Percentiles rank a stretch among this genome's conserved stretches.
Evolutionary conservation across 345 rosid species (phyloP).

Genomic region (Hypericum perforatum): DNA sequence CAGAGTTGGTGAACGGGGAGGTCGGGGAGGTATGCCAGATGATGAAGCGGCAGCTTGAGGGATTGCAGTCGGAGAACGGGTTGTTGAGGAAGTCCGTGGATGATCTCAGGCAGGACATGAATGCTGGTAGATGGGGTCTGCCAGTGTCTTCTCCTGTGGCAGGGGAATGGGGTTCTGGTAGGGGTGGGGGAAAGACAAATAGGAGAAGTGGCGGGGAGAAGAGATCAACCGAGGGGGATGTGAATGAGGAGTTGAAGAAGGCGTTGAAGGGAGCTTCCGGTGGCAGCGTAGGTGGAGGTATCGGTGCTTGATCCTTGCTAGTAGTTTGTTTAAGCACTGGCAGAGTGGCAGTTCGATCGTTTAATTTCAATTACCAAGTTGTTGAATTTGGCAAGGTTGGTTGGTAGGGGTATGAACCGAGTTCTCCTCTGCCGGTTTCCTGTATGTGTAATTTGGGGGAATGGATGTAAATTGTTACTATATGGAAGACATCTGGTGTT

Average conservation of each 20-base stretch:
- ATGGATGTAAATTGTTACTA: too few species aligned
- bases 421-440: too few species aligned
- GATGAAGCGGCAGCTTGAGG: conserved; percentile 55
- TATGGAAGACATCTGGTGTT: too few species aligned
- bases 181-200: conserved; percentile 19
- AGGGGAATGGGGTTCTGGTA: conserved; percentile 29
- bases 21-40: conserved; percentile 41
- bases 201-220: conserved; percentile 35
- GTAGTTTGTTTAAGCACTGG: too few species aligned
- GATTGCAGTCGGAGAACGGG: conserved; percentile 56
- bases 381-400: too few species aligned
- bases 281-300: background rate
- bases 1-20: conserved; percentile 21
- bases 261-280: conserved; percentile 40
- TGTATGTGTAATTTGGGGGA: too few species aligned
- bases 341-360: too few species aligned
- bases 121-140: conserved; percentile 12
- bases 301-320: conserved; percentile 17
- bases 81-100: conserved; percentile 56
- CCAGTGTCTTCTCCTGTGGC: conserved; percentile 3
- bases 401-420: too few species aligned
- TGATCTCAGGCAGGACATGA: conserved; percentile 52
- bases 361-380: too few species aligned
- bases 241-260: conserved; percentile 59
- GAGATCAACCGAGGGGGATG: conserved; percentile 40